Evolutionary conservation across 1,284 basidiomycete species (phyloP), one percentile per base, ranked within the genome.

Genomic region (Ceratobasidium papillatum): DNA sequence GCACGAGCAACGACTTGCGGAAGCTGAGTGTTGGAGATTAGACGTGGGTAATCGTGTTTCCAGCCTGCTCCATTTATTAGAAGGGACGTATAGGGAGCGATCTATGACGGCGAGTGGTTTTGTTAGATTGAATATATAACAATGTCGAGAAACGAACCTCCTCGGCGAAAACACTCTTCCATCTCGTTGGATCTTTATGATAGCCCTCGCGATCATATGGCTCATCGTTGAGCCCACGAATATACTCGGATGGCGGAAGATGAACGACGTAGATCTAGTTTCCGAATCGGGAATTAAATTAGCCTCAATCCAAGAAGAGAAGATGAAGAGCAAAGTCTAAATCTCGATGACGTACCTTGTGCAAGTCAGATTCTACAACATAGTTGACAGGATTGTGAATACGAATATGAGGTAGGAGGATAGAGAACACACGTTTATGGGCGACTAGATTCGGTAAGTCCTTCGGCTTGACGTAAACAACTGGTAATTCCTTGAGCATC

Each of bases 21-120:
- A 8, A 95, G 84, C 77, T 93, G 88, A 0, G 85, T 83, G 41
- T 88, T 92, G 0, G 88, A 88, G 86, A 97, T 90, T 8, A 95
- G 83, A 2, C 93, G 87, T 17, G 95, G 95, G 82, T 87, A 96
- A 0, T 85, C 86, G 0, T 87, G 85, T 19, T 88, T 84, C 94
- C 95, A 97, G 36, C 94, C 94, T 0, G 91, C 88, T 8, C 94
- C 95, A 77, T 97, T 94, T 64, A 97, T 85, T 74, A 96, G 86
- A 3, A 94, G 86, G 0, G 93, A 94, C 1, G 94, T 84, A 81
- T 94, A 94, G 0, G 93, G 95, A 0, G 94, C 93, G 49, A 96
- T 85, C 92, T 94, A 74, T 17, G 17, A 54, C 47, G n/a, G n/a
- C 4, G n/a, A 5, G 2, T 4, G 17, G 7, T 3, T n/a, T 34